phyloP scores from a whole-genome alignment of 352 stramenopile genomes.

The Aphanomyces invadans region DNA sequence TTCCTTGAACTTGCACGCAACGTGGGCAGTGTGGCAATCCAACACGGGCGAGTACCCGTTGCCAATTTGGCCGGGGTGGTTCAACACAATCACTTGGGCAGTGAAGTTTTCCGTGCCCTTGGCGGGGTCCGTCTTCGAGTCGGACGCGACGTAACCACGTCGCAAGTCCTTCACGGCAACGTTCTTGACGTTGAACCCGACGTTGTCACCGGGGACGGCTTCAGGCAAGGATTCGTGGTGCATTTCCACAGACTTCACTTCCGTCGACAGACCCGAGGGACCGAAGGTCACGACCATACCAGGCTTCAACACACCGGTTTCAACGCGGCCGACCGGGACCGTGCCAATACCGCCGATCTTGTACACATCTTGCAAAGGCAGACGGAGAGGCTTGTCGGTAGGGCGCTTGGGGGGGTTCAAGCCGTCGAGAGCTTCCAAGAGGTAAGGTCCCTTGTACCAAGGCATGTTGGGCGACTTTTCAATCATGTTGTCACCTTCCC shows the following conservation, averaged over 20 bases:
- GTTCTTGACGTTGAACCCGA: slow-evolving; percentile 98
- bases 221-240: slow-evolving; percentile 91
- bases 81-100: slow-evolving; percentile 95
- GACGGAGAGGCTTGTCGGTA: slow-evolving; percentile 91
- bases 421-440: slow-evolving; percentile 91
- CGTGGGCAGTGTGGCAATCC: slow-evolving; percentile 96
- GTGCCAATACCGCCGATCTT: slow-evolving; percentile 97
- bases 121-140: slow-evolving; percentile 91
- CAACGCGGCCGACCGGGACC: slow-evolving; percentile 93
- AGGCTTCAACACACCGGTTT: slow-evolving; percentile 94
- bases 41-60: slow-evolving; percentile 93
- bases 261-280: slow-evolving; percentile 81
- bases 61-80: slow-evolving; percentile 90
- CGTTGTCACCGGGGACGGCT: slow-evolving; percentile 90
- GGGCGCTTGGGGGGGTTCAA: slow-evolving; percentile 87
- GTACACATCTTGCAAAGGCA: slow-evolving; percentile 96
- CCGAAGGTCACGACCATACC: slow-evolving; percentile 90
- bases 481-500: slow-evolving; percentile 96
- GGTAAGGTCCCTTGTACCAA: slow-evolving; percentile 93
- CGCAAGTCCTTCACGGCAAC: slow-evolving; percentile 91
- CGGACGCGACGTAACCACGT: slow-evolving; percentile 90
- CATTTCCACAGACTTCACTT: slow-evolving; percentile 96
- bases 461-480: slow-evolving; percentile 91
- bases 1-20: slow-evolving; percentile 91
- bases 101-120: slow-evolving; percentile 81